Base-by-base conservation (phyloP, 495 filamentous ascomycete genomes). In the Darksidea phi region DNA sequence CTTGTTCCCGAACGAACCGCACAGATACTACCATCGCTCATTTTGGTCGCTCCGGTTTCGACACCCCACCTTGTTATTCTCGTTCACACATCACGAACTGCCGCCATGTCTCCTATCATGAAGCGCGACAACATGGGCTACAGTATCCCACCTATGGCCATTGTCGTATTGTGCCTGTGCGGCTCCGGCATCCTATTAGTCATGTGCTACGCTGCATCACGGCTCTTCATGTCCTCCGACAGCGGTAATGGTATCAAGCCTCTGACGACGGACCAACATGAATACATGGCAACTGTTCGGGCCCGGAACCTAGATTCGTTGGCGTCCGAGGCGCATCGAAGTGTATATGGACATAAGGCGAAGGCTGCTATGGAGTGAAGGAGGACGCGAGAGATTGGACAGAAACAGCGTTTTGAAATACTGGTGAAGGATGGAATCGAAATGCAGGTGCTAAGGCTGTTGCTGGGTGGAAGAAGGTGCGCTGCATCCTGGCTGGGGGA, bases 71-170 rank as follows among this genome's bases (percentile, higher is more conserved):
- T 11, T 51, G 21, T 13, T 8, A 51, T 11, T 24, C 21, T 24
- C 15, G 7, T 4, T 2, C 6, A 21, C 7, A 4, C 24, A n/a
- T 28, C 48, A n/a, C 23, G 28, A 21, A 6, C 48, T 4, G 6
- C 25, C 26, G 24, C 48, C 5, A 48, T 48, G 46, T 21, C 11
- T 21, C 32, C 50, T 10, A 24, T 58, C 42, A 4, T 18, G 21
- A 59, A 59, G 28, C 56, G 56, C 46, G 56, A 59, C 51, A 62
- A 62, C 43, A 62, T 62, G 59, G 59, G 59, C 41, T 62, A 48
- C 50, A 50, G 41, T 25, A 54, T 64, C 38, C 54, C 41, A 4
- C 61, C 61, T 2, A 25, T 48, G 12, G 26, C 51, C 41, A 59
- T 64, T 25, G 55, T 64, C 48, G 18, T 64, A n/a, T 37, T 64